Evolutionary conservation across 345 rosid genomes (phyloP).

Genomic region (Conringia planisiliqua): DNA sequence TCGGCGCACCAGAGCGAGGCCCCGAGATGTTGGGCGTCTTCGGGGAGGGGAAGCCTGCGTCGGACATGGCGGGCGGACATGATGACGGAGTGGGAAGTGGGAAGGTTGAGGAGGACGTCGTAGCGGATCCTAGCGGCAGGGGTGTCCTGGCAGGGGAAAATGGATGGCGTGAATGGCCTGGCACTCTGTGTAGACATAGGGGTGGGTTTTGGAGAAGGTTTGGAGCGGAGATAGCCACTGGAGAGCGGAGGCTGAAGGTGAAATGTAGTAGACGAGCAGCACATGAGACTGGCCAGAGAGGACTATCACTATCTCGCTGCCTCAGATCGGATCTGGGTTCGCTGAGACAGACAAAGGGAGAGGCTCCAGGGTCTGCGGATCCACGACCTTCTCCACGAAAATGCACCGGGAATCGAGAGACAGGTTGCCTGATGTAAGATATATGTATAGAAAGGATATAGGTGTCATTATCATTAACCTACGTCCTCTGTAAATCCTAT

Average conservation of each 20-base stretch:
- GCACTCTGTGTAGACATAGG: constrained; percentile 90
- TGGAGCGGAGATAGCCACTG: constrained; percentile 83
- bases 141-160: constrained; percentile 93
- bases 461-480: too few species aligned
- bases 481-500: too few species aligned
- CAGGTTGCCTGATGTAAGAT: constrained; percentile 49
- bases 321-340: constrained; percentile 45
- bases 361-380: constrained; percentile 42
- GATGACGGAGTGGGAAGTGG: constrained; percentile 63
- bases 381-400: constrained; percentile 39
- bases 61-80: constrained; percentile 77
- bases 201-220: constrained; percentile 62
- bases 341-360: constrained; percentile 50
- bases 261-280: constrained; percentile 52
- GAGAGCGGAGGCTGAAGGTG: constrained; percentile 77
- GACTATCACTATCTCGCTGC: constrained; percentile 41
- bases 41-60: constrained; percentile 53
- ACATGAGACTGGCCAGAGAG: constrained; percentile 46
- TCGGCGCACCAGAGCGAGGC: constrained; percentile 59
- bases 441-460: too few species aligned
- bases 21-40: constrained; percentile 43
- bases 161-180: constrained; percentile 88
- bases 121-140: constrained; percentile 81
- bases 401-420: constrained; percentile 77
- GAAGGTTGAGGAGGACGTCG: constrained; percentile 62